Evolutionary conservation across 495 filamentous ascomycete genomes (phyloP).

Genomic region (Tuber calosporum): DNA sequence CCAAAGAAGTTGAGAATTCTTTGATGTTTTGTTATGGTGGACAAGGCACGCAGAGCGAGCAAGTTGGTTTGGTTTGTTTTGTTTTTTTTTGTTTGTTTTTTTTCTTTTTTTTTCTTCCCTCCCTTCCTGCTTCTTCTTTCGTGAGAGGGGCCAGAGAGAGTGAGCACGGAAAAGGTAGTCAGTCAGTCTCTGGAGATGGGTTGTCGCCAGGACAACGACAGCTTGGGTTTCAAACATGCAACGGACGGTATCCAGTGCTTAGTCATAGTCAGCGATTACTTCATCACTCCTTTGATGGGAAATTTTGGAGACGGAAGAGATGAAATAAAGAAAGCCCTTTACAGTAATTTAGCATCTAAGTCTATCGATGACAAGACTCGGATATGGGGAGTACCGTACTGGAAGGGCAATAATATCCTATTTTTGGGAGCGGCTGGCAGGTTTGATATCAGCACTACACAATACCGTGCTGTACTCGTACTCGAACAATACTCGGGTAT

Average conservation of each 20-base stretch:
- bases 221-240: conserved; percentile 7
- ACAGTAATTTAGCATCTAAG: background rate
- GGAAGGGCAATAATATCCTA: background rate
- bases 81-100: no score
- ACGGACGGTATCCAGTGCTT: background rate
- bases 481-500: no score
- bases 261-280: background rate
- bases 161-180: conserved; percentile 10
- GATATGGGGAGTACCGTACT: background rate
- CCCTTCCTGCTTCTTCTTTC: conserved; percentile 16
- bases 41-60: conserved; percentile 11
- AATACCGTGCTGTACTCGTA: no score
- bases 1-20: background rate
- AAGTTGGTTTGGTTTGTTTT: no score
- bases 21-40: conserved; percentile 12
- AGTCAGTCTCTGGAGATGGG: conserved; percentile 23
- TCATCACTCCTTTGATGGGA: background rate
- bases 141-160: conserved; percentile 22
- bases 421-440: background rate
- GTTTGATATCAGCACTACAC: background rate
- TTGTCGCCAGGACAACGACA: conserved; percentile 38
- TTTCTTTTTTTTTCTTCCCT: conserved; percentile 22
- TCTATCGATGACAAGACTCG: background rate
- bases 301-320: background rate
- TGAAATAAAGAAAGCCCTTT: background rate